These are phyloP conservation scores for Thalassiosira profunda DNA, from an alignment of 108 stramenopile genomes.

Conservation along the genomic window DNA sequence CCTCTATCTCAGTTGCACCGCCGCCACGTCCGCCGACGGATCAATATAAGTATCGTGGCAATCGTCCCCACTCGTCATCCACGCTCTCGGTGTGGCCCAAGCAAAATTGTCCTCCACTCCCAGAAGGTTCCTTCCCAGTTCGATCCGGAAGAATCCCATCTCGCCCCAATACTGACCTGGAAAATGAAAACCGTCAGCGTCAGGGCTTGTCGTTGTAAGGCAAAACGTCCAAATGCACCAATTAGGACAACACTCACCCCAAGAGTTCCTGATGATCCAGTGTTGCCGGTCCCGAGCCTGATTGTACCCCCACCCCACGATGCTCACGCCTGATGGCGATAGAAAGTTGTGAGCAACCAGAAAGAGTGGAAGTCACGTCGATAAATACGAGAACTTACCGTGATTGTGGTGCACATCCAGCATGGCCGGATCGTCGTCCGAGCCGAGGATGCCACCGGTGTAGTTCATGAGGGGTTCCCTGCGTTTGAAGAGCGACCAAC, in stretches of 20 bases:
- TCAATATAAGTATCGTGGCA: constrained; percentile 36
- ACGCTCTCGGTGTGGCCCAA: constrained; percentile 58
- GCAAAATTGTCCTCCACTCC: constrained; percentile 51
- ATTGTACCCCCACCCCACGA: constrained; percentile 84
- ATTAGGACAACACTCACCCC: constrained; percentile 71
- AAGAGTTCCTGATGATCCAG: constrained; percentile 80
- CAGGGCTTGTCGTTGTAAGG: constrained; percentile 8
- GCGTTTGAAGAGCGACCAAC: constrained; percentile 86
- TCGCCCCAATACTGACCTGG: constrained; percentile 47
- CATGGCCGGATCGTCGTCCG: constrained; percentile 44
- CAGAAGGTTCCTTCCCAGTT: constrained; percentile 52
- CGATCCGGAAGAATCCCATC: constrained; percentile 56
- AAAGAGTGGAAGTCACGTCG: no score
- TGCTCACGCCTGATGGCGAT: constrained; percentile 71
- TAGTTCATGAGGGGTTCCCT: constrained; percentile 57
- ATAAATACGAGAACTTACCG: no score
- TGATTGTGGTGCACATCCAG: constrained; percentile 53
- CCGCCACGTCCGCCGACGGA: background rate
- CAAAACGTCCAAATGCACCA: no score
- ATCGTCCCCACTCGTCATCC: constrained; percentile 23
- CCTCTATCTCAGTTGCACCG: background rate
- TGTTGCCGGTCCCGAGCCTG: constrained; percentile 42
- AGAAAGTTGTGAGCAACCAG: no score
- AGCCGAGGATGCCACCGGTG: constrained; percentile 60
- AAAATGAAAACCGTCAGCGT: background rate